A percentile compares a stretch with the other conserved stretches of the same genome.
phyloP scores from a whole-genome alignment of 192 early-diverging fungal genomes.

The Glomus cerebriforme region DNA sequence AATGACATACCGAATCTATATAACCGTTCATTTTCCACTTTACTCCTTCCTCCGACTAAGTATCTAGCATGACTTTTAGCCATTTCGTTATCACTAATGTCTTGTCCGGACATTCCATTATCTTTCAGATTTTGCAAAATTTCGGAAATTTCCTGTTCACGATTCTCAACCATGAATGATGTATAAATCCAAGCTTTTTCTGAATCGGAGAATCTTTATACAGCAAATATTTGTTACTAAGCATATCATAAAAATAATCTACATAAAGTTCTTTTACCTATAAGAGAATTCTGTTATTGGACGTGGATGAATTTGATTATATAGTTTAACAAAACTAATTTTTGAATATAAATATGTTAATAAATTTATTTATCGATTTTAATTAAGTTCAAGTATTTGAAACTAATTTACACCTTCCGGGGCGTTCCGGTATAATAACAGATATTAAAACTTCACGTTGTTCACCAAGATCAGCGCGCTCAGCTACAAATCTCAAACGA shows the following conservation, averaged over 20 bases:
- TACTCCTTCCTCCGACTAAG: constrained; percentile 83
- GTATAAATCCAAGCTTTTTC: constrained; percentile 85
- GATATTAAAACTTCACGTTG: constrained; percentile 86
- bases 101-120: constrained; percentile 71
- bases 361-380: background rate
- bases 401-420: constrained; percentile 60
- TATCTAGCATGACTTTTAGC: constrained; percentile 97
- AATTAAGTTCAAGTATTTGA: background rate
- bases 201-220: constrained; percentile 72
- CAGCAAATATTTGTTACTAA: background rate
- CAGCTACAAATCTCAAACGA: constrained; percentile 94
- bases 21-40: constrained; percentile 82
- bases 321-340: constrained; percentile 73
- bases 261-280: constrained; percentile 35
- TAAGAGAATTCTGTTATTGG: constrained; percentile 93
- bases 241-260: background rate
- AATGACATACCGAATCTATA: constrained; percentile 72
- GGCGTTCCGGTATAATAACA: constrained; percentile 89
- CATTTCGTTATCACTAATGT: constrained; percentile 91
- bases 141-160: constrained; percentile 64
- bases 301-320: constrained; percentile 81
- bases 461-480: constrained; percentile 95
- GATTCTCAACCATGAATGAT: constrained; percentile 80
- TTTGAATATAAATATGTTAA: background rate
- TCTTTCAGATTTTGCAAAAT: constrained; percentile 64